Conservation (phyloP, 768 basidiomycete species). For the Tricholoma flavovirens region DNA sequence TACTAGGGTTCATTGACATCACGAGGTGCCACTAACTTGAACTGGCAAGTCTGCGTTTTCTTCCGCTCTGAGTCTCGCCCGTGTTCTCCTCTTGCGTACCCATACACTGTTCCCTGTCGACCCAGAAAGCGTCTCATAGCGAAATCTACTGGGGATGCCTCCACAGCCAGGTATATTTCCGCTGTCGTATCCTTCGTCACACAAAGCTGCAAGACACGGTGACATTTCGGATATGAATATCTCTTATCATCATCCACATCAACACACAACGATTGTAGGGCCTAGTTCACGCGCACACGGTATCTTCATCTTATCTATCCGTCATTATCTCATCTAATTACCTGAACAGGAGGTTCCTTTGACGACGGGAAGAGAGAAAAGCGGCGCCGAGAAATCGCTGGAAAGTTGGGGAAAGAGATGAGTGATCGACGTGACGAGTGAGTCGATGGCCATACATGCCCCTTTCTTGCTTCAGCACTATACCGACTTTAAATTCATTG, state of each 20-base stretch:
- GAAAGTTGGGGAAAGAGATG: conserved; percentile 68
- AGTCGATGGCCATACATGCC: conserved; percentile 19
- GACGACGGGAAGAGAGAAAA: conserved; percentile 55
- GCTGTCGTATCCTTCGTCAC: conserved; percentile 44
- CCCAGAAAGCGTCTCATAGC: no score
- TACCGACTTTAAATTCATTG: background rate
- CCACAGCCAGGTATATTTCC: conserved; percentile 68
- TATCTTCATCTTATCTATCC: conserved; percentile 17
- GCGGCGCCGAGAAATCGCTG: conserved; percentile 63
- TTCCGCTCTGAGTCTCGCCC: no score
- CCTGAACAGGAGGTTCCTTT: conserved; percentile 4
- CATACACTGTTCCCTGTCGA: background rate
- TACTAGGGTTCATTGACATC: background rate
- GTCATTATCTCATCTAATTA: background rate
- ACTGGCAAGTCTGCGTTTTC: no score
- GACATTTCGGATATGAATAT: conserved; percentile 26
- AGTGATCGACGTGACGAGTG: conserved; percentile 73
- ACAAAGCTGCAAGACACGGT: conserved; percentile 31
- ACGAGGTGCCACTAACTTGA: background rate
- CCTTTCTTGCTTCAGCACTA: conserved; percentile 4
- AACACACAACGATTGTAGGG: conserved; percentile 32
- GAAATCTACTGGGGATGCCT: conserved; percentile 37
- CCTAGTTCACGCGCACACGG: conserved; percentile 38
- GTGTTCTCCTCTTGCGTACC: background rate
- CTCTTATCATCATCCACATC: conserved; percentile 32